phyloP scores from a whole-genome alignment of 1,139 yeast genomes.

The Geotrichum carabidarum region DNA sequence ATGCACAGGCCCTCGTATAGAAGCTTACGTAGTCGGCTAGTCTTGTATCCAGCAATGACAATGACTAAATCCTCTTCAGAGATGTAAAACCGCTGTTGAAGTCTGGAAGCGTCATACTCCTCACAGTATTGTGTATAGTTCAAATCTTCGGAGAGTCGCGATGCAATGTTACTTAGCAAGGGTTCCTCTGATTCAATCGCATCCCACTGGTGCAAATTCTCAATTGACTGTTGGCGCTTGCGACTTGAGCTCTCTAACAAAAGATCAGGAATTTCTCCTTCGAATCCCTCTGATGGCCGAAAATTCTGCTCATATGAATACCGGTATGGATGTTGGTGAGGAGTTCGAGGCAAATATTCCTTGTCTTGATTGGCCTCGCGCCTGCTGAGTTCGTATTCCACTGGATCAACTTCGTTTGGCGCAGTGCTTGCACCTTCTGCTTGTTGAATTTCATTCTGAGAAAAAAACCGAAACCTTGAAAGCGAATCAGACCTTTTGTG shows the following conservation, averaged over 20 bases:
- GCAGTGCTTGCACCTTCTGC: slow-evolving; percentile 86
- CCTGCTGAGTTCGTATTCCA: slow-evolving; percentile 41
- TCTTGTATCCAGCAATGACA: slow-evolving; percentile 84
- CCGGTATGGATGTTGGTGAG: slow-evolving; percentile 26
- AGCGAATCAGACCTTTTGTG: slow-evolving; percentile 31
- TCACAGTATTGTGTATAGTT: neutral
- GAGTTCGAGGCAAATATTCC: slow-evolving; percentile 21
- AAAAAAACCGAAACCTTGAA: slow-evolving; percentile 65
- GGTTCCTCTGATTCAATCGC: slow-evolving; percentile 23
- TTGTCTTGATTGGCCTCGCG: slow-evolving; percentile 29
- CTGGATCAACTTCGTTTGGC: slow-evolving; percentile 51
- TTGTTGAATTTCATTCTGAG: slow-evolving; percentile 71
- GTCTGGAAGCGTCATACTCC: slow-evolving; percentile 39
- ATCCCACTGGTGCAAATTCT: slow-evolving; percentile 20
- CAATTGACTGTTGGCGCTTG: slow-evolving; percentile 17
- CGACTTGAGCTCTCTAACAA: slow-evolving; percentile 11
- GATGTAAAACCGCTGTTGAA: slow-evolving; percentile 76
- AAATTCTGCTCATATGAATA: slow-evolving; percentile 23
- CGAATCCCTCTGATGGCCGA: slow-evolving; percentile 11
- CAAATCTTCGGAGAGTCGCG: slow-evolving; percentile 14
- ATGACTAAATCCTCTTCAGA: slow-evolving; percentile 93
- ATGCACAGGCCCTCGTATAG: slow-evolving; percentile 54
- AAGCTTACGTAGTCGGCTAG: slow-evolving; percentile 45
- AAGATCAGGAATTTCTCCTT: slow-evolving; percentile 8
- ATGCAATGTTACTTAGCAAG: slow-evolving; percentile 17